Evolutionary conservation across 768 basidiomycete genomes (phyloP).

Genomic region (Melanogaster broomeanus): DNA sequence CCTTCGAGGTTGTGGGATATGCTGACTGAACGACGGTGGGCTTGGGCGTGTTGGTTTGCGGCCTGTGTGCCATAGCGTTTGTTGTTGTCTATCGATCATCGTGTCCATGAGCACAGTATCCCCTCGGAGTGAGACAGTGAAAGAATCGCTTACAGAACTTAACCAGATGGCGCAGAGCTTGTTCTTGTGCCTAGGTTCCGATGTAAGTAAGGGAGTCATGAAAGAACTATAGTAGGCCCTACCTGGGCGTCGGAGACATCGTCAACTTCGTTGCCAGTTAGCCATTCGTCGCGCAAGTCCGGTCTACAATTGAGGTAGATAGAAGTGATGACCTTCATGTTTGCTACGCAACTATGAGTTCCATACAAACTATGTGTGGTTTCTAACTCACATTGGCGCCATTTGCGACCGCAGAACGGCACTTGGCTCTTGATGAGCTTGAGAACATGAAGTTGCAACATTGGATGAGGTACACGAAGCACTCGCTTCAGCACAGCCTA

Average conservation of each 20-base stretch:
- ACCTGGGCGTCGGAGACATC: slow-evolving; percentile 91
- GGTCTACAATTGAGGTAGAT: slow-evolving; percentile 98
- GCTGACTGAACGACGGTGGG: slow-evolving; percentile 80
- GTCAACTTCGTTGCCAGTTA: slow-evolving; percentile 90
- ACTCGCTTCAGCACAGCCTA: slow-evolving; percentile 96
- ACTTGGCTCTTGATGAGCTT: slow-evolving; percentile 99
- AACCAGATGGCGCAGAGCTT: slow-evolving; percentile 89
- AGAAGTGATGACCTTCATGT: slow-evolving; percentile 99
- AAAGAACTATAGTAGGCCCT: slow-evolving; percentile 15
- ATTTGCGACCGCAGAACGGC: slow-evolving; percentile 96
- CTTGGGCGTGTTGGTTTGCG: slow-evolving; percentile 49
- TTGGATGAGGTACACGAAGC: slow-evolving; percentile 88
- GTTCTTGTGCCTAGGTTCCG: slow-evolving; percentile 79
- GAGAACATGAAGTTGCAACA: slow-evolving; percentile 91
- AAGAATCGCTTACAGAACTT: slow-evolving; percentile 76
- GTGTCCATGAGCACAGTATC: slow-evolving; percentile 8
- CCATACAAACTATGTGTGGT: not conserved
- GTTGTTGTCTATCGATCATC: slow-evolving; percentile 67
- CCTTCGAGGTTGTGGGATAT: slow-evolving; percentile 83
- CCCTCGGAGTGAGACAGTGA: not conserved
- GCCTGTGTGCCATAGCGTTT: slow-evolving; percentile 78
- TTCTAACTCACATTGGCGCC: slow-evolving; percentile 82
- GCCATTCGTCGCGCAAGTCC: slow-evolving; percentile 96
- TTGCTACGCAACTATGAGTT: slow-evolving; percentile 55
- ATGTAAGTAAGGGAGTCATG: slow-evolving; percentile 12